Percentiles rank a stretch among this genome's conserved stretches.
Evolutionary conservation across 1,139 yeast species (phyloP).

Genomic region (Magnusiomyces tetraspermus): DNA sequence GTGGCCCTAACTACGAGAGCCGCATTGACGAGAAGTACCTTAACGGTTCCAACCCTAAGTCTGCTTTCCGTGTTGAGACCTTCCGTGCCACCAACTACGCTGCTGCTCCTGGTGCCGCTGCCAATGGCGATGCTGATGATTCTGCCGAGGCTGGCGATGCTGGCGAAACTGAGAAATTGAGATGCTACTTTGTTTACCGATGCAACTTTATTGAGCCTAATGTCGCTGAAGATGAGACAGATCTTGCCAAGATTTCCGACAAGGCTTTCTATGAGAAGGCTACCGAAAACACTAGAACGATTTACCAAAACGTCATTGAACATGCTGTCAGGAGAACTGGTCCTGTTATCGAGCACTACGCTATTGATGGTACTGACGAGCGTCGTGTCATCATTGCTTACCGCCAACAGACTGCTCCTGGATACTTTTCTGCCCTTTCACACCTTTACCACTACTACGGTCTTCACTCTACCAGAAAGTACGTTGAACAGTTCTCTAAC

Average conservation of each 20-base stretch:
- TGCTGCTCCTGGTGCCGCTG: constrained; percentile 44
- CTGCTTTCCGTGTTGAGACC: constrained; percentile 68
- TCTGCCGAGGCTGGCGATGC: constrained; percentile 36
- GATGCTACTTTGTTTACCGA: constrained; percentile 81
- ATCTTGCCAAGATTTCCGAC: constrained; percentile 66
- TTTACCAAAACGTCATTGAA: constrained; percentile 64
- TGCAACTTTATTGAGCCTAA: constrained; percentile 44
- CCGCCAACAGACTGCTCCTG: constrained; percentile 74
- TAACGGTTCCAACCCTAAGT: constrained; percentile 44
- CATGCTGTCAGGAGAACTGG: constrained; percentile 74
- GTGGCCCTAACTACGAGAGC: constrained; percentile 37
- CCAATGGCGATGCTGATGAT: constrained; percentile 70
- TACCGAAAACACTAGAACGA: constrained; percentile 63
- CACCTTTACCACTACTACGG: constrained; percentile 87
- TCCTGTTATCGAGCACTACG: constrained; percentile 84
- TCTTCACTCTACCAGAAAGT: constrained; percentile 75
- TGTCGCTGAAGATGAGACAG: constrained; percentile 37
- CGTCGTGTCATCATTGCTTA: constrained; percentile 84
- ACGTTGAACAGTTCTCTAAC: constrained; percentile 87
- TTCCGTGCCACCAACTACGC: constrained; percentile 57
- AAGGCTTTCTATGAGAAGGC: constrained; percentile 70
- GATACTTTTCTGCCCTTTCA: constrained; percentile 80
- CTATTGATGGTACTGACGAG: constrained; percentile 68
- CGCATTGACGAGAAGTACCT: constrained; percentile 76
- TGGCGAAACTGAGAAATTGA: constrained; percentile 41